Evolutionary conservation across 2,329 filamentous ascomycete species (phyloP).

Genomic region (Phaeosphaeriaceae sp.): DNA sequence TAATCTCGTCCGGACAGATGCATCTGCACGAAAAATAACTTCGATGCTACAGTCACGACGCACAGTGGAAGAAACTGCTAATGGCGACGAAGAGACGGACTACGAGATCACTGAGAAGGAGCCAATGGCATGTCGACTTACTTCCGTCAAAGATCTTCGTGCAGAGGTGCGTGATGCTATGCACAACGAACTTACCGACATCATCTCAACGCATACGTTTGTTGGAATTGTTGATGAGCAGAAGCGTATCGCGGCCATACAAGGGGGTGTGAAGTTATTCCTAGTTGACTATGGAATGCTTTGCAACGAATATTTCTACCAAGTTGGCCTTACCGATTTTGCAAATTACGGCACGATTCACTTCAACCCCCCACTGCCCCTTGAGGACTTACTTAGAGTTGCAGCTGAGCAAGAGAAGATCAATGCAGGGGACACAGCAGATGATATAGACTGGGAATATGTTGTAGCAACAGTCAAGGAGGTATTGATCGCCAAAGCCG

Average conservation of each 20-base stretch:
- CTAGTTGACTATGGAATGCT: slow-evolving; percentile 91
- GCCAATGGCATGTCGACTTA: slow-evolving; percentile 72
- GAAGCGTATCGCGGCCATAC: slow-evolving; percentile 87
- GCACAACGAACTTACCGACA: slow-evolving; percentile 84
- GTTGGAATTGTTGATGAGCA: slow-evolving; percentile 90
- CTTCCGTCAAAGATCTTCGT: slow-evolving; percentile 85
- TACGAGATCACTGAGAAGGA: slow-evolving; percentile 78
- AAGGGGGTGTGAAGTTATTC: slow-evolving; percentile 89
- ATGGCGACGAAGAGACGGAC: slow-evolving; percentile 60
- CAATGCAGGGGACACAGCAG: slow-evolving; percentile 44
- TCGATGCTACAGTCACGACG: slow-evolving; percentile 79
- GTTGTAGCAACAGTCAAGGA: slow-evolving; percentile 69
- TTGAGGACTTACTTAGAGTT: slow-evolving; percentile 73
- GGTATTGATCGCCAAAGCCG: slow-evolving; percentile 75
- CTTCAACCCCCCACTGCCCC: slow-evolving; percentile 75
- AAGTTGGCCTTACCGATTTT: slow-evolving; percentile 92
- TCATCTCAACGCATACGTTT: slow-evolving; percentile 88
- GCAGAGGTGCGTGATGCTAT: slow-evolving; percentile 79
- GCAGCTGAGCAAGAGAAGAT: slow-evolving; percentile 74
- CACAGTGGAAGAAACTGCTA: slow-evolving; percentile 37
- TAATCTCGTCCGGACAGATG: slow-evolving; percentile 88
- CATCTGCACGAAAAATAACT: slow-evolving; percentile 89
- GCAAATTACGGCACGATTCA: slow-evolving; percentile 88
- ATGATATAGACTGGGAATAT: slow-evolving; percentile 69
- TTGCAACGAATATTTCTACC: slow-evolving; percentile 90